Conservation (phyloP, 805 yeast genomes). For the Sugiyamaella boreocaroliniensis region DNA sequence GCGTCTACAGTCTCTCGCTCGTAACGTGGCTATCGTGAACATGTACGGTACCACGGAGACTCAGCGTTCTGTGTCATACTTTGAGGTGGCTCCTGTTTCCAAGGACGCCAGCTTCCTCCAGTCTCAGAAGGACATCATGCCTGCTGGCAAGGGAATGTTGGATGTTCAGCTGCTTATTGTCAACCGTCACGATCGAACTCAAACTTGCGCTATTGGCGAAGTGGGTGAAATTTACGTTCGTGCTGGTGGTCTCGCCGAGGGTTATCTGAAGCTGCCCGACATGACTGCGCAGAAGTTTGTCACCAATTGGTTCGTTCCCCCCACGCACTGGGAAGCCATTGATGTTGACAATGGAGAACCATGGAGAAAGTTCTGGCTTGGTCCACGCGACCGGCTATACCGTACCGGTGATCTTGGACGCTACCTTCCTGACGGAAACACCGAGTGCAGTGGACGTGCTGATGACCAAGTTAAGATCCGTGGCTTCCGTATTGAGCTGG, state of each 20-base stretch:
- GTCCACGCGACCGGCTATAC: slow-evolving; percentile 93
- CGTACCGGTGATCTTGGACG: slow-evolving; percentile 98
- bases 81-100: slow-evolving; percentile 70
- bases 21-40: slow-evolving; percentile 82
- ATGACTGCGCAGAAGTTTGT: slow-evolving; percentile 82
- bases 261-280: slow-evolving; percentile 88
- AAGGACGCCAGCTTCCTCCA: slow-evolving; percentile 68
- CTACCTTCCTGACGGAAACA: slow-evolving; percentile 93
- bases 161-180: slow-evolving; percentile 93
- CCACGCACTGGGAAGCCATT: slow-evolving; percentile 51
- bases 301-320: slow-evolving; percentile 81
- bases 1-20: slow-evolving; percentile 85
- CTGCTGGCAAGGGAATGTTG: slow-evolving; percentile 97
- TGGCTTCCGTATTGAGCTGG: slow-evolving; percentile 96
- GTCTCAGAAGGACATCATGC: slow-evolving; percentile 89
- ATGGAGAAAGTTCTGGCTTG: slow-evolving; percentile 80
- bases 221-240: slow-evolving; percentile 98
- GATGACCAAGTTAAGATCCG: slow-evolving; percentile 98
- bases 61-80: slow-evolving; percentile 95
- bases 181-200: slow-evolving; percentile 79
- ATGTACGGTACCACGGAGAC: slow-evolving; percentile 99
- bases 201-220: slow-evolving; percentile 97
- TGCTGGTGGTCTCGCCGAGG: slow-evolving; percentile 97
- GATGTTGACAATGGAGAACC: slow-evolving; percentile 40
- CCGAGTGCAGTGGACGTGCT: slow-evolving; percentile 97